Conservation (phyloP, 805 yeast species). For the Teunomyces tritomae region DNA sequence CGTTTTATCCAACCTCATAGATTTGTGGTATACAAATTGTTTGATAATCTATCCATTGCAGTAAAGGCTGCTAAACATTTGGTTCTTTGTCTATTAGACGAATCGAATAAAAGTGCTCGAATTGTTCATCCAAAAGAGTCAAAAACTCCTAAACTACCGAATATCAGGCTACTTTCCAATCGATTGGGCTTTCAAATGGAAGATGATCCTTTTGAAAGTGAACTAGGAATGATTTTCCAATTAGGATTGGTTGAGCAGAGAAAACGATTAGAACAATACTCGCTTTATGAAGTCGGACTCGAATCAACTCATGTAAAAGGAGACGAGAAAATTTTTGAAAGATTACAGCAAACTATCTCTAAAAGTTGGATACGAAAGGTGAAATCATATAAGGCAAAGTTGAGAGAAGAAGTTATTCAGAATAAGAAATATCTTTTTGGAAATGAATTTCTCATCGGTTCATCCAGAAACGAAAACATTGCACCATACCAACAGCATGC, state of each 20-base stretch:
- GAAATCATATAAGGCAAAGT: slow-evolving; percentile 38
- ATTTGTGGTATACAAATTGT: slow-evolving; percentile 35
- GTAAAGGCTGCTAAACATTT: slow-evolving; percentile 34
- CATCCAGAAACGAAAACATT: slow-evolving; percentile 22
- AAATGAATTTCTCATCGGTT: slow-evolving; percentile 20
- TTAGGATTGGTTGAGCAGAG: slow-evolving; percentile 40
- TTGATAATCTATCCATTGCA: slow-evolving; percentile 37
- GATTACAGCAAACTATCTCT: slow-evolving; percentile 48
- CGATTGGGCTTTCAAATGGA: slow-evolving; percentile 35
- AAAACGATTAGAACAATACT: slow-evolving; percentile 31
- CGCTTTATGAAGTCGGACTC: slow-evolving; percentile 20
- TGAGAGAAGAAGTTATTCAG: slow-evolving; percentile 38
- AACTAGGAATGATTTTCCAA: slow-evolving; percentile 41
- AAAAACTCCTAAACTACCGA: slow-evolving; percentile 26
- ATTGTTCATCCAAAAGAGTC: slow-evolving; percentile 32
- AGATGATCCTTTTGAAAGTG: slow-evolving; percentile 44
- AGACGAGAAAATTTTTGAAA: slow-evolving; percentile 11
- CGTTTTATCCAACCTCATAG: slow-evolving; percentile 37
- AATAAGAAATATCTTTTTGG: slow-evolving; percentile 36
- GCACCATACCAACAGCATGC: slow-evolving; percentile 31
- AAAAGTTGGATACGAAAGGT: slow-evolving; percentile 72
- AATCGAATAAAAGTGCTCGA: slow-evolving; percentile 11
- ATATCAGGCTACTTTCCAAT: slow-evolving; percentile 23
- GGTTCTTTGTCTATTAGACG: slow-evolving; percentile 21
- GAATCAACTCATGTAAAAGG: neutral